phyloP scores from a whole-genome alignment of 345 rosid species.

The Eucalyptus lansdowneana region DNA sequence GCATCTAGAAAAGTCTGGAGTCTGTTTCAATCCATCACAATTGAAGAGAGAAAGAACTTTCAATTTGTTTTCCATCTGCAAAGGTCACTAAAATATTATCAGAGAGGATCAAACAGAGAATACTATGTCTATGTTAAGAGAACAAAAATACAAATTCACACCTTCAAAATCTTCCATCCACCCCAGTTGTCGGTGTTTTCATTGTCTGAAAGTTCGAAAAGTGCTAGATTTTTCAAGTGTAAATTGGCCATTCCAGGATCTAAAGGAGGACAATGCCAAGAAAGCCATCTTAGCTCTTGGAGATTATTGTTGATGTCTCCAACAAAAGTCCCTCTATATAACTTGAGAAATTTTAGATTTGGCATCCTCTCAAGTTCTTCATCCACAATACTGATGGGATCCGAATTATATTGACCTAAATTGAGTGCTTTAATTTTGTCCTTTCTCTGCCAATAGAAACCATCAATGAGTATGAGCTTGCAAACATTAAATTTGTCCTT shows the following conservation, averaged over 20 bases:
- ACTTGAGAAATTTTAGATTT: fast-evolving
- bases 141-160: background rate
- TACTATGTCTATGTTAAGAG: background rate
- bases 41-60: fast-evolving
- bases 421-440: too few relatives aligned
- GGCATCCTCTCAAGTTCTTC: too few relatives aligned
- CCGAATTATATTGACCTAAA: fast-evolving
- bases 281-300: too few relatives aligned
- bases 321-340: fast-evolving
- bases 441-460: too few relatives aligned
- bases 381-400: fast-evolving
- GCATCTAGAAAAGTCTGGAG: background rate
- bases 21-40: fast-evolving
- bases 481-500: too few relatives aligned
- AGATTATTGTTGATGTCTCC: too few relatives aligned
- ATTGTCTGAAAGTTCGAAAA: fast-evolving
- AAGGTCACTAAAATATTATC: fast-evolving
- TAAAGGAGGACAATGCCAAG: too few relatives aligned
- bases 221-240: fast-evolving
- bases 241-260: too few relatives aligned
- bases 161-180: background rate
- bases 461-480: too few relatives aligned
- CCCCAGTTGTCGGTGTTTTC: fast-evolving
- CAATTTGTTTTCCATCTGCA: background rate
- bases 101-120: fast-evolving